Base-by-base conservation (phyloP, 2,329 filamentous ascomycete species). In the Arthrobotrys conoides region DNA sequence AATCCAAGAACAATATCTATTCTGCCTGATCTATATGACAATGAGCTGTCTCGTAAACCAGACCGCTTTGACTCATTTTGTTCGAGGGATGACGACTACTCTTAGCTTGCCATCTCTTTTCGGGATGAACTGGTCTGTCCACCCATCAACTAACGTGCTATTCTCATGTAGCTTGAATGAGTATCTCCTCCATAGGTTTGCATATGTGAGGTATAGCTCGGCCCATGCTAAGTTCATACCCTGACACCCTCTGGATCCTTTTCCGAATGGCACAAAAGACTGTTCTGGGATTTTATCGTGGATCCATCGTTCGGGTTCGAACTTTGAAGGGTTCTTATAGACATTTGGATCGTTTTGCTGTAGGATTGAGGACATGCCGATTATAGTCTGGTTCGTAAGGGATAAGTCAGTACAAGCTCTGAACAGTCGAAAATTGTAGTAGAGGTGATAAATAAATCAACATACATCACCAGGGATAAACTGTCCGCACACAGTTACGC, bases 201-300 rank as follows among this genome's bases (percentile, higher is more conserved):
- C 83, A 46, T 84, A 82, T 16, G 76, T 78, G 12, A 84, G 61
- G 55, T 84, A 83, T 33, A 85, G 20, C 69, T 85, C 84, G 18
- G 82, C 82, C 78, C 80, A 83, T 1, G 83, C 83, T 10, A 84
- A 80, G 76, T 84, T 84, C 22, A 81, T 78, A 27, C 85, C 85
- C 10, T 86, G 80, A 80, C 85, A 86, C 68, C 81, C 83, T 53
- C 82, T 57, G 9, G 81, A 76, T 1, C 82, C 82, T 12, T 70
- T 80, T 8, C 66, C 61, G 22, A 81, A 81, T n/a, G 80, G 61
- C 1, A 80, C 76, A 18, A 80, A 73, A 20, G 72, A 76, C 41
- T 44, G 53, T n/a, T 81, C 76, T 2, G 71, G 80, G n/a, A 78
- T 72, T 59, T 76, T 80, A 18, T 69, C 66, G 16, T 64, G 30